Base-by-base conservation (phyloP, 768 basidiomycete species). In the Crassisporium funariophilum region DNA sequence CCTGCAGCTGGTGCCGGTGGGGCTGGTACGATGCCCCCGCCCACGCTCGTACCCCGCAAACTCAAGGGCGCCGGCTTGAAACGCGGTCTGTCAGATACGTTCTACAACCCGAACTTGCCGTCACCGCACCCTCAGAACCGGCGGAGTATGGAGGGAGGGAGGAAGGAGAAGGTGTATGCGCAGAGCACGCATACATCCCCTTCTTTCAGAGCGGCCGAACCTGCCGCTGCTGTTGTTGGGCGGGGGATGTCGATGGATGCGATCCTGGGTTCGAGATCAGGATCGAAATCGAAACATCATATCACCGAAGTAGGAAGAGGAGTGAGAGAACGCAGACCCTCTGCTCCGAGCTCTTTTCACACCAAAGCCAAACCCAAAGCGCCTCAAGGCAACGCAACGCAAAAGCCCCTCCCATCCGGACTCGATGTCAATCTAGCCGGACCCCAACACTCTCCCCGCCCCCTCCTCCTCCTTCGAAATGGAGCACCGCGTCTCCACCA, bases 281-380 rank as follows among this genome's bases (percentile, higher is more conserved):
- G n/a, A n/a, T n/a, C n/a, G n/a, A n/a, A n/a, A n/a, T n/a, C n/a
- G n/a, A n/a, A n/a, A n/a, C n/a, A n/a, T n/a, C n/a, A n/a, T n/a
- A n/a, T n/a, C n/a, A n/a, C 4, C 7, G 9, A 27, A 20, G 16
- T 42, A 50, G 20, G 39, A 44, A 27, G 37, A 42, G 15, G 12
- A 41, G 9, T 24, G 11, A 48, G 47, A 25, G 47, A 58, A 43
- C 54, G 62, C 10, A 52, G 59, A 7, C 54, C 62, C 2, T 61
- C 59, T 29, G 62, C 62, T 20, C 62, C 62, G 19, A 59, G 59
- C 24, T 44, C 40, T 34, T 35, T 61, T 22, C 51, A 37, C 24
- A 24, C 12, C 31, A 24, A 35, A 46, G 22, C 27, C 29, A 12
- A 11, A 45, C 12, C 36, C 35, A 3, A 45, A 45, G 10, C 27